These are phyloP conservation scores for Vaccinium macrocarpon DNA, from an alignment of 148 eudicot genomes.

Conservation along the genomic window DNA sequence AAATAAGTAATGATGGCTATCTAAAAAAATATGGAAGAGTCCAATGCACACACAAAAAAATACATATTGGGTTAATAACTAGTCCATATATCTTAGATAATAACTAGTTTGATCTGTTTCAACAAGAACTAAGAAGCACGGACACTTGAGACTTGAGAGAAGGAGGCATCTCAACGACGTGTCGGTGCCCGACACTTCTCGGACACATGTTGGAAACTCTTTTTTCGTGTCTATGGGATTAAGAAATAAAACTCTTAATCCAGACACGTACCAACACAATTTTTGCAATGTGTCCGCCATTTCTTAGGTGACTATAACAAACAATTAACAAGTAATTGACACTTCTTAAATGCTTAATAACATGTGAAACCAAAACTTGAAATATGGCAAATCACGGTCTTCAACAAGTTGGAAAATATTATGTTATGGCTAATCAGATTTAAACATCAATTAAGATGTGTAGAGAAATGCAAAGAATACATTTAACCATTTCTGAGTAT, in stretches of 20 bases:
- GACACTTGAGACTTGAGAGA: neutral
- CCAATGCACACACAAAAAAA: too few species aligned
- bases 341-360: too few species aligned
- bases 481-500: neutral
- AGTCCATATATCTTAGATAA: neutral
- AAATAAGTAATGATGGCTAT: neutral
- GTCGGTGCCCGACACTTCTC: neutral
- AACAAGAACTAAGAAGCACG: neutral
- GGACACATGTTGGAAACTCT: neutral
- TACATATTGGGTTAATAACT: neutral
- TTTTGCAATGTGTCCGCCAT: too few species aligned
- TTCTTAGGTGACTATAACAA: too few species aligned
- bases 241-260: too few species aligned
- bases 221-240: neutral
- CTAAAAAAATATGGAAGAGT: neutral
- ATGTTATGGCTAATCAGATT: neutral
- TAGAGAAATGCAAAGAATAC: neutral
- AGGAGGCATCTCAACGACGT: neutral
- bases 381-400: neutral
- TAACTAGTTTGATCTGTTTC: neutral
- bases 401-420: neutral
- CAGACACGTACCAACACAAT: too few species aligned
- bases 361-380: neutral
- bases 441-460: neutral
- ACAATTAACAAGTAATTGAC: too few species aligned